Evolutionary conservation across 306 rosid species (phyloP), one percentile per base, ranked within the genome.

Genomic region (Myrica gale): DNA sequence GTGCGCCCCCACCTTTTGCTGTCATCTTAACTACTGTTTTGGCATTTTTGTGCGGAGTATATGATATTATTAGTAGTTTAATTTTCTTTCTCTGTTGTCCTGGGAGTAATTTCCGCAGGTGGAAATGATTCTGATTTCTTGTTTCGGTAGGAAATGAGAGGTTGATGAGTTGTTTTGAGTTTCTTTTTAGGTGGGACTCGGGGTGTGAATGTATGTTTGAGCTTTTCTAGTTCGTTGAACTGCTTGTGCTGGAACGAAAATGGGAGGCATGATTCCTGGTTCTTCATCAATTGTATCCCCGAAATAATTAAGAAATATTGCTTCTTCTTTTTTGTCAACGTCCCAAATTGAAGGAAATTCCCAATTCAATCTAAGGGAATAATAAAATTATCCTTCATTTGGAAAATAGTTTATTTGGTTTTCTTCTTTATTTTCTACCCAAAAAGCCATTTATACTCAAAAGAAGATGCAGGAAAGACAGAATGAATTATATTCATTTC

Each of bases 21-120:
- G 87, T 79, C 81, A 76, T 76, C 76, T 60, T 67, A 79, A 57
- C 69, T 4, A 76, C 50, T 79, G 73, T 79, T 79, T 71, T 65
- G 75, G 69, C 60, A 23, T 68, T 65, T 51, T 39, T 23, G 6
- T 0, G 4, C 55, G 16, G 23, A 65, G 20, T 7, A 65, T 65
- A 41, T 3, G 19, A 7, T 19, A 66, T 42, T 70, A 51, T 23
- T 21, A 9, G 13, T 13, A 48, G 3, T 48, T 10, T 48, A 10
- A 9, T 48, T 48, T 48, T 48, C 13, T 48, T 48, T 9, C 16
- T 11, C 16, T 10, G 16, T 48, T 48, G 52, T 48, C 13, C 10
- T 48, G 4, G 0, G 10, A 48, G 37, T 48, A 48, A 48, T 48
- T 2, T 48, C 3, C 13, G 53, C 4, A 0, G 43, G 67, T 60